Base-by-base conservation (phyloP, 2,329 filamentous ascomycete species). In the Nemania sp. region DNA sequence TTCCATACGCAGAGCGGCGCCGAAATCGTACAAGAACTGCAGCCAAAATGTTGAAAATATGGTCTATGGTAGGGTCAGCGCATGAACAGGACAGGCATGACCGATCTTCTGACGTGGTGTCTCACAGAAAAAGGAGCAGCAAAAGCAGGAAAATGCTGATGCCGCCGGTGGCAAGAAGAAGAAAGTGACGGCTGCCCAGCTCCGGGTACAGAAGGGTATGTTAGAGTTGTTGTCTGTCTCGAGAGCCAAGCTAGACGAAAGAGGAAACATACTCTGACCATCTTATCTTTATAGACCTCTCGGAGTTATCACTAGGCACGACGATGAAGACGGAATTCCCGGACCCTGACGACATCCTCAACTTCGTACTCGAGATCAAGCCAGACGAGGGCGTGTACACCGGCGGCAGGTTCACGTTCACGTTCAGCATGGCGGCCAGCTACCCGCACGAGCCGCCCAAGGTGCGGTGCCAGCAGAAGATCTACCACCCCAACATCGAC, bases 401-500 rank as follows among this genome's bases (percentile, higher is more conserved):
- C 69, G 85, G 85, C 64, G 93, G 93, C 52, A 79, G 80, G 55
- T 99, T 97, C 76, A 85, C 86, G 56, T 99, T 99, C 73, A 88
- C 83, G 61, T 97, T 99, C 74, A 83, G 84, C 60, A 96, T 99
- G 77, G 91, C 90, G 73, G 89, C 93, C 70, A 94, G 89, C 77
- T 99, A 96, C 75, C 94, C 94, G 0, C 94, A 97, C 76, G 92
- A 97, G 72, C 92, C 94, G 59, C 94, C 94, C 17, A 97, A 97
- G 76, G 94, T 99, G 65, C 94, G 90, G 69, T 97, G 94, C 77
- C 89, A 86, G 64, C 90, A 99, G 75, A 97, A 96, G 80, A 97
- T 99, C 66, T 99, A 99, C 77, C 94, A 99, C 72, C 94, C 94
- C 5, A 99, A 99, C 74, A 99, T 99, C 70, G 94, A 99, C 69